Base-by-base conservation (phyloP, 78 protist genomes). In the Dictyostelium brefeldianum region DNA sequence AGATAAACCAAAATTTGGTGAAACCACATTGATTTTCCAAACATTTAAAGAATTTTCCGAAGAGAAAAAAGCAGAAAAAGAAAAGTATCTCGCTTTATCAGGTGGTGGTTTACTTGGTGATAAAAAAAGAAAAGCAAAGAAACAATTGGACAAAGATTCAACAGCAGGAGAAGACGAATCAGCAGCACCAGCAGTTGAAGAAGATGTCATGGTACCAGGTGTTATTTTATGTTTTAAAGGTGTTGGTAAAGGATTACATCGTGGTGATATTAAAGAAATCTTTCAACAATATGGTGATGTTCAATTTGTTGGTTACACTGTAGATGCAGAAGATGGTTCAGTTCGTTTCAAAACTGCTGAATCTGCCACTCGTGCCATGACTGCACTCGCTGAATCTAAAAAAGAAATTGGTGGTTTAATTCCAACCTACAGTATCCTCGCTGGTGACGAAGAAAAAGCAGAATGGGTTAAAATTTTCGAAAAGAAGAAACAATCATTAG, bases 221-320 rank as follows among this genome's bases (percentile, higher is more conserved):
- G 47, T 53, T 43, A 67, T 83, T 54, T 20, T 83, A 6, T 11
- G 18, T 43, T 53, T 83, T 59, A 64, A 83, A 27, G 67, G 46
- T 50, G 43, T 83, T 29, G 89, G 89, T 50, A 47, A 36, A 31
- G 71, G 73, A n/a, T 18, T 51, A 15, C 31, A 70, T 2, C 20
- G 64, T 22, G 73, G 80, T 41, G 80, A 70, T 27, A 36, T 83
- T 5, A 70, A 67, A 51, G 48, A 50, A 3, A 29, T 47, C 46
- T 83, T 83, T 22, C 18, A 80, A 10, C 90, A 83, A 54, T 83
- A 83, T 41, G 90, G 90, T 54, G 71, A 83, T 0, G 79, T 83
- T 36, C 29, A 22, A 31, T 51, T 67, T 17, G 80, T 83, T 25
- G 80, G 78, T 70, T 83, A 70, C 15, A 53, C 31, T 6, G 10